Evolutionary conservation across 1,139 yeast genomes (phyloP), one percentile per base, ranked within the genome.

Genomic region (Meyerozyma elateridarum): DNA sequence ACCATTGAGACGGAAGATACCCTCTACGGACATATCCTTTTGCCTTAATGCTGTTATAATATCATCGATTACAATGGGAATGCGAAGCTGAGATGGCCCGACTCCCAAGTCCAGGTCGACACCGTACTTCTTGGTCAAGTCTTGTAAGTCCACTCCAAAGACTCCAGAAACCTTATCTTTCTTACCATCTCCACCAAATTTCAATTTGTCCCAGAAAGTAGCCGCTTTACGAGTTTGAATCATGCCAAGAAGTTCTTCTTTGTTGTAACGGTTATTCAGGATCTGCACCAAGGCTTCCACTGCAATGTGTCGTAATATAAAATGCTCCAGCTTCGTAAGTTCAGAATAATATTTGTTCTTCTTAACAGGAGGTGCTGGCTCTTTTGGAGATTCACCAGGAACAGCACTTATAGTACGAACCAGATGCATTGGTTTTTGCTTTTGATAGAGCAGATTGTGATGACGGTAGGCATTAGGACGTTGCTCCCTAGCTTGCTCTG

Each of bases 21-120:
- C 98, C 58, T 91, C 98, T 14, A 88, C 91, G 3, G 96, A 85
- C 85, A 93, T 81, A 60, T 91, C 97, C 67, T 85, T 87, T 37
- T 85, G 94, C 37, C 85, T 75, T 64, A 93, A 75, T 1, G 95
- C 85, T 30, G 76, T 75, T 29, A 93, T 76, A 12, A 89, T 65
- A 49, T 91, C 97, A 50, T 91, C 97, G 33, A 93, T 70, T 28
- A 93, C 70, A 32, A 85, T 74, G 0, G 99, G 99, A 28, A 93
- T 84, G 26, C 81, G 70, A 29, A 91, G 70, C 46, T 79, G 79
- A 0, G 79, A 64, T 0, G 95, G 91, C 0, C 96, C 96, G 25
- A 85, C 85, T 3, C 96, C 96, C 22, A 85, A 66, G 33, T 84
- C 85, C 1, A 95, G 81, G 32, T 87, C 95, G 18, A 82, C 82